A percentile compares a stretch with the other conserved stretches of the same genome.
Evolutionary conservation across 495 filamentous ascomycete species (phyloP).

Genomic region (Neurospora sp.): DNA sequence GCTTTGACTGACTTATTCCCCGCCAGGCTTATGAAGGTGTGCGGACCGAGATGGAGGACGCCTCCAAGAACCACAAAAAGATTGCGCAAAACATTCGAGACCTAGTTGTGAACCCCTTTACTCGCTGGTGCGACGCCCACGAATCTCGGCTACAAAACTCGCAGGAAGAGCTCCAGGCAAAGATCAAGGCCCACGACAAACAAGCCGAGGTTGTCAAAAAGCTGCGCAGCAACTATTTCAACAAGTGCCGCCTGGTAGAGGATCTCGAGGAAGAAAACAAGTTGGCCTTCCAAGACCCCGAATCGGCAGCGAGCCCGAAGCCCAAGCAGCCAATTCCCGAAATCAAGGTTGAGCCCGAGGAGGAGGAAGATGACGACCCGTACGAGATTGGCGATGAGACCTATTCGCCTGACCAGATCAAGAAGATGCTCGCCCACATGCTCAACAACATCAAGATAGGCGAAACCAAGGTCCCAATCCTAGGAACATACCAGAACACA

Average conservation of each 20-base stretch:
- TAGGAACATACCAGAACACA: conserved; percentile 89
- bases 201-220: conserved; percentile 86
- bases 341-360: conserved; percentile 47
- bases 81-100: conserved; percentile 94
- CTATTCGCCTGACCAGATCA: conserved; percentile 74
- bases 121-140: conserved; percentile 91
- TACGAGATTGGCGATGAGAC: conserved; percentile 83
- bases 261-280: conserved; percentile 98
- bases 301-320: conserved; percentile 33
- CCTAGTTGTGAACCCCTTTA: conserved; percentile 85
- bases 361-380: conserved; percentile 57
- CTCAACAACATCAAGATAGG: conserved; percentile 74
- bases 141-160: conserved; percentile 83
- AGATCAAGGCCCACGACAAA: conserved; percentile 86
- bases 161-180: conserved; percentile 80
- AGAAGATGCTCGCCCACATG: conserved; percentile 82
- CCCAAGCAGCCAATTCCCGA: conserved; percentile 39
- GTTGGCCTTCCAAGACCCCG: conserved; percentile 83
- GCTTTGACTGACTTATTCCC: conserved; percentile 9
- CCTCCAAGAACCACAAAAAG: conserved; percentile 81
- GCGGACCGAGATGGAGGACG: conserved; percentile 88
- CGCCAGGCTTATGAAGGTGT: conserved; percentile 87
- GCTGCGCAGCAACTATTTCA: conserved; percentile 91
- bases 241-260: conserved; percentile 92
- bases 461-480: conserved; percentile 87